Percentiles rank a stretch among this genome's conserved stretches.
phyloP scores from a whole-genome alignment of 2,329 filamentous ascomycete species.

The Thyridium curvatum region DNA sequence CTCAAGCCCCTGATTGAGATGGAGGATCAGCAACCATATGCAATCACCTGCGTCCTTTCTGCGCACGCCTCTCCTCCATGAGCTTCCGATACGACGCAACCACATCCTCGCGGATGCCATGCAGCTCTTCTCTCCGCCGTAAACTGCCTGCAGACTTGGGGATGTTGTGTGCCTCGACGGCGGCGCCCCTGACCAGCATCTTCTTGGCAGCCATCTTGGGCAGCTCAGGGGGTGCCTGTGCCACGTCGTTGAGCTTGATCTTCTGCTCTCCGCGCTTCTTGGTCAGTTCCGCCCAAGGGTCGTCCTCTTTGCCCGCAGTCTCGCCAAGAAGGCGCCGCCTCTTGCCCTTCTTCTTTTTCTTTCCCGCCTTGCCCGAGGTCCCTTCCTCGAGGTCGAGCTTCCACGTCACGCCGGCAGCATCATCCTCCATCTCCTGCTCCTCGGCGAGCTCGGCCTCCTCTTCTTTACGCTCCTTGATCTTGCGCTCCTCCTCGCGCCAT shows the following conservation, averaged over 20 bases:
- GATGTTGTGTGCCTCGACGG: conserved; percentile 61
- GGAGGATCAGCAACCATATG: too few species aligned
- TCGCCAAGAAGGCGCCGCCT: conserved; percentile 30
- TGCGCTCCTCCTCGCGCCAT: conserved; percentile 62
- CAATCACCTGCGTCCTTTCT: too few species aligned
- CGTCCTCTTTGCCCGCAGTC: conserved; percentile 46
- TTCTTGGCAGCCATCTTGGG: conserved; percentile 57
- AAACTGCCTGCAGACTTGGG: conserved; percentile 65
- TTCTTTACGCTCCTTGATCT: conserved; percentile 56
- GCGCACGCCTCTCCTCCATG: conserved; percentile 47
- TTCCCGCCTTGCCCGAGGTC: conserved; percentile 36
- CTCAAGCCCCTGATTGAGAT: too few species aligned
- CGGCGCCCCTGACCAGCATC: conserved; percentile 57
- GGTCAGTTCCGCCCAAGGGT: conserved; percentile 71
- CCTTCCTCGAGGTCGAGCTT: conserved; percentile 37
- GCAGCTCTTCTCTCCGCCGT: conserved; percentile 65
- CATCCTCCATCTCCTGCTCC: conserved; percentile 55
- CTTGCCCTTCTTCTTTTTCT: conserved; percentile 37
- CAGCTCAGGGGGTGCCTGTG: conserved; percentile 69
- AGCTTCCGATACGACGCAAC: conserved; percentile 67
- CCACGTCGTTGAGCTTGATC: conserved; percentile 52
- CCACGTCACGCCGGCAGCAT: conserved; percentile 42
- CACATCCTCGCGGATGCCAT: conserved; percentile 61
- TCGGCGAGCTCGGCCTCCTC: conserved; percentile 61
- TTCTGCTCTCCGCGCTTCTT: conserved; percentile 54